Evolutionary conservation across 2,329 filamentous ascomycete species (phyloP), one percentile per base, ranked within the genome.

Genomic region (Ceratocystiopsis minuta): DNA sequence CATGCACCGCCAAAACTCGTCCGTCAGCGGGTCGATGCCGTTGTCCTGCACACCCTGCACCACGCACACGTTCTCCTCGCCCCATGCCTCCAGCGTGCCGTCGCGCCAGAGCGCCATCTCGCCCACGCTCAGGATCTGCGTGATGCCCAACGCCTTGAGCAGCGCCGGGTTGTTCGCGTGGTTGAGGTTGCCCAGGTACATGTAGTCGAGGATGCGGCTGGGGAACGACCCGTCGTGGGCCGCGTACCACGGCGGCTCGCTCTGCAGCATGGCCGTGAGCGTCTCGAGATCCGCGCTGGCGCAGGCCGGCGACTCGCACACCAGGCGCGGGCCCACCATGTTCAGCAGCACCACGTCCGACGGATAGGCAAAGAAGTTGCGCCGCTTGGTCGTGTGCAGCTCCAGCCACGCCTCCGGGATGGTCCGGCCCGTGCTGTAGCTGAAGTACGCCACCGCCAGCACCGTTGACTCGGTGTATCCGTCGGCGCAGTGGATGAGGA

Each of bases 301-400:
- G 33, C 60, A 59, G 5, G 60, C 51, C 0, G 84, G 83, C 0
- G 81, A 86, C 45, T 80, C 76, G 37, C 69, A 67, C 17, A 95
- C 65, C 14, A 96, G 66, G 14, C 81, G 78, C 16, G 76, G 72
- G 45, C 88, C 77, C 34, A 95, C 79, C 5, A 74, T 72, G 1
- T 71, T 77, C n/a, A 96, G 62, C 12, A 95, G 68, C 4, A 79
- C 73, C 16, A 95, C 86, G 55, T 98, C 90, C 0, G 83, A 84
- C 1, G 83, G 80, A 51, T 96, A 96, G 0, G 90, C 86, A 55
- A 98, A 98, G 63, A 96, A 95, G 55, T 98, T 96, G 45, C 90
- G 80, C 43, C 74, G 68, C 57, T 81, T 84, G 13, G 75, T 69
- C 12, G 77, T 78, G 56, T 98, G 90, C 39, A 98, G 65, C 45